A percentile compares a stretch with the other conserved stretches of the same genome.
phyloP scores from a whole-genome alignment of 805 yeast species.

The Lachancea dasiensis region DNA sequence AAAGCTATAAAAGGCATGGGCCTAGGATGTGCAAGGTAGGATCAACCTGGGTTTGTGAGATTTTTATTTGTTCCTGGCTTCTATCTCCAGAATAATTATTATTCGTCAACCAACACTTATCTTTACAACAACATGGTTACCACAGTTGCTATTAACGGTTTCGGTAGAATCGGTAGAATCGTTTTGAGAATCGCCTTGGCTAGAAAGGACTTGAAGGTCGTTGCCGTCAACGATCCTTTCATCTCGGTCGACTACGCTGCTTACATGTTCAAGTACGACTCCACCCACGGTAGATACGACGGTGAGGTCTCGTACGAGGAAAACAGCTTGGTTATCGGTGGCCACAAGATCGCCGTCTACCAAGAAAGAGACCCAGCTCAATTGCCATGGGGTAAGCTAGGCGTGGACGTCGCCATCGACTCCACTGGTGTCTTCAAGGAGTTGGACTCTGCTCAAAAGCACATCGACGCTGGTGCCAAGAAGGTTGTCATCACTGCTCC shows the following conservation, averaged over 20 bases:
- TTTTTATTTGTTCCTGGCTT: conserved; percentile 1
- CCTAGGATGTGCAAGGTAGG: neutral
- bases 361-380: conserved; percentile 62
- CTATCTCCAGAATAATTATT: conserved; percentile 3
- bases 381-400: conserved; percentile 61
- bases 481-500: conserved; percentile 69
- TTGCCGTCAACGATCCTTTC: conserved; percentile 66
- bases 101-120: conserved; percentile 9
- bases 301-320: conserved; percentile 55
- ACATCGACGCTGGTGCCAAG: too few relatives aligned
- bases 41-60: neutral
- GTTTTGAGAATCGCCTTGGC: conserved; percentile 55
- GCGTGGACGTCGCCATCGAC: conserved; percentile 60
- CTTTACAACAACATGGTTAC: conserved; percentile 25
- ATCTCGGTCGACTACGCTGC: conserved; percentile 64
- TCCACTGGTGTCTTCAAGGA: conserved; percentile 71
- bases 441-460: conserved; percentile 59
- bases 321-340: conserved; percentile 48
- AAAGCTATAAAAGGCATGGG: conserved; percentile 3
- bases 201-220: conserved; percentile 49
- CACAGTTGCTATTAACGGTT: conserved; percentile 60
- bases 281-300: conserved; percentile 59
- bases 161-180: conserved; percentile 68
- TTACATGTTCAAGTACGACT: conserved; percentile 70
- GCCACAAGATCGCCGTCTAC: conserved; percentile 44